Evolutionary conservation across 2,329 filamentous ascomycete species (phyloP), one percentile per base, ranked within the genome.

Genomic region (Botrytis sinoallii): DNA sequence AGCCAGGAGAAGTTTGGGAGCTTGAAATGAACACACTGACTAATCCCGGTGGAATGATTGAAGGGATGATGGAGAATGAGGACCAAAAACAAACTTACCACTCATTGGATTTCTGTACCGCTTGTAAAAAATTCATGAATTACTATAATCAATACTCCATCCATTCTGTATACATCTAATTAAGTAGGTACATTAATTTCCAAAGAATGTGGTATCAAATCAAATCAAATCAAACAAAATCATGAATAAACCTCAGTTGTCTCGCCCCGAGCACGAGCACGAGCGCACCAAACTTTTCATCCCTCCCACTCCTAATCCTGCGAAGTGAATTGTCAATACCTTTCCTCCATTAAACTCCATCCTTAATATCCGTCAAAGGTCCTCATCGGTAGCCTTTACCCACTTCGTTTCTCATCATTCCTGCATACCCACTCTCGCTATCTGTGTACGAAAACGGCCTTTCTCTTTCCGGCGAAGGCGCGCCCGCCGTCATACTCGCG

Each of bases 371-470:
- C 40, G 29, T 35, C 20, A n/a, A 63, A 70, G 14, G 12, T 32
- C 7, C 20, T 70, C 68, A 60, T 44, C 55, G 55, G 18, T 57
- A 57, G n/a, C 38, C 55, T 18, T 52, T 60, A 14, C 48, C 52
- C 44, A 64, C 42, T 35, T 73, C 44, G 1, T n/a, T 52, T 16
- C 55, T 61, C 71, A 69, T 73, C 59, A 48, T 60, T 29, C 70
- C 59, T 20, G 66, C 72, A 73, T 73, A 73, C n/a, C 72, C 72
- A 38, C 52, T 63, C 57, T 73, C 72, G 32, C 72, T 73, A 18
- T 73, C 66, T 3, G 72, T 71, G 44, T 71, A 73, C 1, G 72
- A 73, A 38, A 73, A 73, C 0, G 72, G 72, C 9, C 72, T 32
- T 52, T 70, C 72, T 59, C 35, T 38, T 18, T 42, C 29, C 14